phyloP scores from a whole-genome alignment of 2,329 filamentous ascomycete genomes.

The Pseudogymnoascus sp. region DNA sequence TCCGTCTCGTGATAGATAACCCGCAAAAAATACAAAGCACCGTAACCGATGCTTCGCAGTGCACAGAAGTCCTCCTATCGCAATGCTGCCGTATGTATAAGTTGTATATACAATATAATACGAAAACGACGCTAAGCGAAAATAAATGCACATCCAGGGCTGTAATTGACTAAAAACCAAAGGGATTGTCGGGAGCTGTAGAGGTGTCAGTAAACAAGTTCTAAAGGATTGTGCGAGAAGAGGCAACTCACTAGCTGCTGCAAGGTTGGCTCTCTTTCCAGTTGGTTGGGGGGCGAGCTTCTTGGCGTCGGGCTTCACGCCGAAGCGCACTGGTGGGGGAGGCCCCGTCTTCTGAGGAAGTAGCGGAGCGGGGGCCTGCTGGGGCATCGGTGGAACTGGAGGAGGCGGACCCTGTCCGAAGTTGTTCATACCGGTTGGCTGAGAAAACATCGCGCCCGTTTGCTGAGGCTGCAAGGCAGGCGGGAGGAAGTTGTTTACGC shows the following conservation, averaged over 20 bases:
- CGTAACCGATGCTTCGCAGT: constrained; percentile 5
- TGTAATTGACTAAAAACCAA: constrained; percentile 48
- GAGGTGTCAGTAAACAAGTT: constrained; percentile 15
- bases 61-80: constrained; percentile 1
- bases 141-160: constrained; percentile 1
- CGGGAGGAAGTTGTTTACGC: constrained; percentile 51
- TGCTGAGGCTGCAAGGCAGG: constrained; percentile 52
- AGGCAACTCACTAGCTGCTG: constrained; percentile 81
- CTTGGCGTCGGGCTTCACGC: constrained; percentile 62
- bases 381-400: constrained; percentile 44
- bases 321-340: constrained; percentile 80
- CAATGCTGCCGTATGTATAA: constrained; percentile 4
- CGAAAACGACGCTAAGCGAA: constrained; percentile 8
- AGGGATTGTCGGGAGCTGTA: constrained; percentile 60
- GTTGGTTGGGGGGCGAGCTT: constrained; percentile 81
- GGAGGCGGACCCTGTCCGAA: constrained; percentile 39
- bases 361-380: constrained; percentile 52
- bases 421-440: constrained; percentile 43
- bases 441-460: constrained; percentile 46
- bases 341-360: constrained; percentile 77
- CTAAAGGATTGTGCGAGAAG: constrained; percentile 7
- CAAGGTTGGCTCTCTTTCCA: constrained; percentile 79
- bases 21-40: constrained; percentile 3
- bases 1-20: neutral
- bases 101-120: constrained; percentile 8